Evolutionary conservation across 176 grass and related monocot genomes (phyloP).

Genomic region (Cymbopogon citratus): DNA sequence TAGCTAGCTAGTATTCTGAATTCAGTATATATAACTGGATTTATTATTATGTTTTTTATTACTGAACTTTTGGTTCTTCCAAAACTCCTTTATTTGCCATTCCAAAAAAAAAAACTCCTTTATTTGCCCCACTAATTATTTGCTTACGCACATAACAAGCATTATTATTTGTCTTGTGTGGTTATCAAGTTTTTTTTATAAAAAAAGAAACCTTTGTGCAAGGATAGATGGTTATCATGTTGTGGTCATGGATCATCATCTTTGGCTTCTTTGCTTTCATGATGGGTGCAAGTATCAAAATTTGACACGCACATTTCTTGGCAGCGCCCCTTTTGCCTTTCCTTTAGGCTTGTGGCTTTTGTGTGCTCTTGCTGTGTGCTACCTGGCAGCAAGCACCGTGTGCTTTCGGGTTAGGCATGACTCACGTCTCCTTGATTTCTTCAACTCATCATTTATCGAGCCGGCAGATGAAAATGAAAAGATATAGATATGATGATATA

Average conservation of each 20-base stretch:
- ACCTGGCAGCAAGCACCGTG: slow-evolving; percentile 23
- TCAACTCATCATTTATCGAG: slow-evolving; percentile 34
- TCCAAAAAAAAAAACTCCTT: too few species aligned
- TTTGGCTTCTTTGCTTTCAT: slow-evolving; percentile 27
- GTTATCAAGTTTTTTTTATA: not conserved
- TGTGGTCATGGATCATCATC: not conserved
- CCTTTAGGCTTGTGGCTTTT: not conserved
- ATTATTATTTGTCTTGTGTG: not conserved
- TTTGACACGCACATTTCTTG: slow-evolving; percentile 39
- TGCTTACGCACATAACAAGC: not conserved
- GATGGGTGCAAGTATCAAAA: slow-evolving; percentile 44
- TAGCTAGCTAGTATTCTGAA: not conserved
- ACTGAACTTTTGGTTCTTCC: not conserved
- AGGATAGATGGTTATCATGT: not conserved
- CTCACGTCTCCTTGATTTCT: slow-evolving; percentile 31
- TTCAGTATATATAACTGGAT: not conserved
- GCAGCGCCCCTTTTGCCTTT: not conserved
- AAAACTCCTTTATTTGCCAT: not conserved
- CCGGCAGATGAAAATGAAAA: not conserved
- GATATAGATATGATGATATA: not conserved
- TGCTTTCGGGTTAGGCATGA: slow-evolving; percentile 40
- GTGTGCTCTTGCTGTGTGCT: slow-evolving; percentile 15
- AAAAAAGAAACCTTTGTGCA: too few species aligned
- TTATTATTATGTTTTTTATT: not conserved
- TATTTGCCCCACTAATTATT: not conserved